Base-by-base conservation (phyloP, 2,329 filamentous ascomycete species). In the Ambrosiella beaveri region DNA sequence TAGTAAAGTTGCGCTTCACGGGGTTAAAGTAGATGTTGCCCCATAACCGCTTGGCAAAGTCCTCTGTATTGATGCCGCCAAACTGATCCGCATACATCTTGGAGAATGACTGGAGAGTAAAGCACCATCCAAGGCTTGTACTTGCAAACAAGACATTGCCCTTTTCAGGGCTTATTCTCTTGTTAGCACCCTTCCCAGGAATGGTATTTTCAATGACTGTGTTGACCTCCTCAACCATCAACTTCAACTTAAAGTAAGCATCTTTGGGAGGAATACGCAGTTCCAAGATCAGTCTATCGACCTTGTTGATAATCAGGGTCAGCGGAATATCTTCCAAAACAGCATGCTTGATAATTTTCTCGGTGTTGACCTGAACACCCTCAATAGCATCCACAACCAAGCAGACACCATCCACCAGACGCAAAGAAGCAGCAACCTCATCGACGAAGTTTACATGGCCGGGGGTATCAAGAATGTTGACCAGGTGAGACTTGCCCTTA, bases 381-480 rank as follows among this genome's bases (percentile, higher is more conserved):
- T 98, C 93, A 1, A 98, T 88, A 19, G 96, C 88, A 68, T 98
- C 93, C 13, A 98, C 90, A 12, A 98, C 85, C 54, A 98, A 73
- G 56, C 94, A 91, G 27, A 97, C 82, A 61, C 93, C 93, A 67
- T 98, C 93, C 3, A 86, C 90, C 56, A 98, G 72, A 47, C 93
- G 82, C 65, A 95, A 74, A 0, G 89, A 85, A 3, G 89, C 84
- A 7, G 93, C 93, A 41, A 98, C 88, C 70, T 98, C 93, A 68
- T 98, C 93, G 47, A 94, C 91, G 68, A 98, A 98, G 70, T 98
- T 96, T 67, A 97, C 93, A 68, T 98, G 93, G 6, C 93, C 93
- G 0, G 93, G 93, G 0, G 93, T 98, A 71, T 98, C 93, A 60
- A 98, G 76, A 58, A 98, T 82, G 71, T 97, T 97, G 72, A 98